Percentiles rank a stretch among this genome's conserved stretches.
Evolutionary conservation across 768 basidiomycete species (phyloP).

Genomic region (Phlebiopsis flavidoalba): DNA sequence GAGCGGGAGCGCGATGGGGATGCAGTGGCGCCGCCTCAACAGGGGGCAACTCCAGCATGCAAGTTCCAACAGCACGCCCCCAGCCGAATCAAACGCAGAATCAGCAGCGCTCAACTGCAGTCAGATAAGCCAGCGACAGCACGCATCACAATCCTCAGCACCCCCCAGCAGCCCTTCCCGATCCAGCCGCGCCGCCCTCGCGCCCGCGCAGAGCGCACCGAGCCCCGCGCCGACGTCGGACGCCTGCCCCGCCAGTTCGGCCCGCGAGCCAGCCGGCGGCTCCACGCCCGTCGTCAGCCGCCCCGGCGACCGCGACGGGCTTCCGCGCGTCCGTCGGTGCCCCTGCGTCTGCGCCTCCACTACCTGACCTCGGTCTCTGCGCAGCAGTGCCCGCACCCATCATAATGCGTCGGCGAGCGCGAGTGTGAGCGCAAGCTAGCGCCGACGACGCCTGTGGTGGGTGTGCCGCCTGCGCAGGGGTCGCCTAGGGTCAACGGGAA

Average conservation of each 20-base stretch:
- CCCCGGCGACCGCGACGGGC: constrained; percentile 22
- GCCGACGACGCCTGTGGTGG: constrained; percentile 3
- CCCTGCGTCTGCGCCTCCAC: constrained; percentile 17
- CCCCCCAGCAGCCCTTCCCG: constrained; percentile 16
- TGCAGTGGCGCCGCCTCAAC: no score
- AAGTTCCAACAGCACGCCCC: no score
- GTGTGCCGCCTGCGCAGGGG: constrained; percentile 13
- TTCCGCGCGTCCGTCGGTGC: constrained; percentile 13
- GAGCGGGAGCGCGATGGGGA: background rate
- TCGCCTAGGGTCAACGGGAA: constrained; percentile 17
- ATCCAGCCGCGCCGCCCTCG: constrained; percentile 15
- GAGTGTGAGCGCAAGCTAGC: constrained; percentile 22
- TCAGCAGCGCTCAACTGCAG: constrained; percentile 13
- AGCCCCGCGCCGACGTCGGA: constrained; percentile 18
- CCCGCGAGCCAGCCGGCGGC: constrained; percentile 21
- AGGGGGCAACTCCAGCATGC: no score
- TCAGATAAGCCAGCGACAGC: constrained; percentile 9
- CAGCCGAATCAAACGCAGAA: no score
- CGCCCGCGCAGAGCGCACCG: constrained; percentile 7
- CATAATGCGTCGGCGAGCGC: no score
- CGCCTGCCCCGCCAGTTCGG: constrained; percentile 22
- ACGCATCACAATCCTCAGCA: no score
- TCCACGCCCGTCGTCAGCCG: constrained; percentile 19
- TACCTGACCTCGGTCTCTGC: no score
- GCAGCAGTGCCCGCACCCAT: no score